A percentile compares a stretch with the other conserved stretches of the same genome.
Conservation (phyloP, 176 grass and related monocot species). For the Oryza glaberrima region DNA sequence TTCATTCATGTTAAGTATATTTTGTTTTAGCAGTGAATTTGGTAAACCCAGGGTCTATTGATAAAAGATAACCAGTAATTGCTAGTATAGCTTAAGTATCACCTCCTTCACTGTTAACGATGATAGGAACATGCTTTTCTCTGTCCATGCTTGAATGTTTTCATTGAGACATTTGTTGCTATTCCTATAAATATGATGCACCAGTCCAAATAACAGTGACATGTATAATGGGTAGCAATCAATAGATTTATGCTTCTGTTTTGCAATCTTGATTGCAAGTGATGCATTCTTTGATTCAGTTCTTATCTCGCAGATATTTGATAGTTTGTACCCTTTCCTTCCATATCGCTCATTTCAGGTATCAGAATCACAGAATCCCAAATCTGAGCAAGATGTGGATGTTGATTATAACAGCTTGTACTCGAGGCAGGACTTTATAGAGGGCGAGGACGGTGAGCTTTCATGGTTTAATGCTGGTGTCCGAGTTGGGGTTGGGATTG, state of each 20-base stretch:
- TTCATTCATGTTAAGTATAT: neutral
- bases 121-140: neutral
- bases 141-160: neutral
- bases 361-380: constrained; percentile 58
- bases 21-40: neutral
- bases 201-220: neutral
- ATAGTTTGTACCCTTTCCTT: constrained; percentile 18
- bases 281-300: constrained; percentile 19
- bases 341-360: constrained; percentile 52
- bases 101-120: neutral
- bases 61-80: neutral
- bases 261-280: neutral
- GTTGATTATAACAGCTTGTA: constrained; percentile 68
- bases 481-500: constrained; percentile 84
- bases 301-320: neutral
- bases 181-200: neutral
- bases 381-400: constrained; percentile 56
- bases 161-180: neutral
- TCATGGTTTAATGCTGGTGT: constrained; percentile 98
- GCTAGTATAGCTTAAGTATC: neutral
- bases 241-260: neutral
- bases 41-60: neutral
- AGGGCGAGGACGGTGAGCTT: constrained; percentile 86
- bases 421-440: constrained; percentile 62
- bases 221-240: neutral